phyloP scores from a whole-genome alignment of 2,329 filamentous ascomycete genomes.

The Cercospora zeae-maydis region DNA sequence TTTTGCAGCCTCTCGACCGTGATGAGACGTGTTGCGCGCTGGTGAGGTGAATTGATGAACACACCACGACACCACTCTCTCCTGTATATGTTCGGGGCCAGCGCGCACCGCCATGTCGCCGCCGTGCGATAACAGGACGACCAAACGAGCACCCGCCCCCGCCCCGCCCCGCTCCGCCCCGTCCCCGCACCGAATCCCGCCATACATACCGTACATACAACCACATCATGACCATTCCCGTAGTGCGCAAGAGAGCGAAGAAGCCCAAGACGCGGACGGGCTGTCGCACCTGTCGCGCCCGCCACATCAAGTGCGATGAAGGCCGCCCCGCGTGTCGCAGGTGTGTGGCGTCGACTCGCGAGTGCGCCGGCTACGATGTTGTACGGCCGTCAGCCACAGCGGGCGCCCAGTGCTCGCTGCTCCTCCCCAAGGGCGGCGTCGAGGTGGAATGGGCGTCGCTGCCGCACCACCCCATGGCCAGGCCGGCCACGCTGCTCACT shows the following conservation, averaged over 20 bases:
- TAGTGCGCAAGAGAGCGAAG: conserved; percentile 18
- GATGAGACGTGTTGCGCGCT: not conserved
- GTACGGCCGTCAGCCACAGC: conserved; percentile 6
- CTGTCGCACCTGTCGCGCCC: conserved; percentile 19
- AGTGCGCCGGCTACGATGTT: conserved; percentile 20
- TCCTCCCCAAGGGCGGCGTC: conserved; percentile 8
- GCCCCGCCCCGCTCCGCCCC: not conserved
- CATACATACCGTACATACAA: no score
- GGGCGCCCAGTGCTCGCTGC: conserved; percentile 5
- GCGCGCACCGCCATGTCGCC: not conserved
- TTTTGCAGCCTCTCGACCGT: not conserved
- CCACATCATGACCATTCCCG: conserved; percentile 14
- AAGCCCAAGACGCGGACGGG: conserved; percentile 19
- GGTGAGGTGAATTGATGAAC: not conserved
- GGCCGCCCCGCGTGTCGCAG: conserved; percentile 15
- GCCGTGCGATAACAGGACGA: not conserved
- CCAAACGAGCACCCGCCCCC: not conserved
- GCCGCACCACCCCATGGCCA: conserved; percentile 13
- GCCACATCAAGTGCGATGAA: conserved; percentile 23
- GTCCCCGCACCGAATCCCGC: no score
- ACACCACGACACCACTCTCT: not conserved
- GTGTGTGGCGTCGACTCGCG: conserved; percentile 14
- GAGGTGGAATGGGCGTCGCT: not conserved
- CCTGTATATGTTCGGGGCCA: not conserved
- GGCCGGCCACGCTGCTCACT: conserved; percentile 3